A percentile compares a stretch with the other conserved stretches of the same genome.
Evolutionary conservation across 306 rosid genomes (phyloP).

Genomic region (Amphicarpaea edgeworthii): DNA sequence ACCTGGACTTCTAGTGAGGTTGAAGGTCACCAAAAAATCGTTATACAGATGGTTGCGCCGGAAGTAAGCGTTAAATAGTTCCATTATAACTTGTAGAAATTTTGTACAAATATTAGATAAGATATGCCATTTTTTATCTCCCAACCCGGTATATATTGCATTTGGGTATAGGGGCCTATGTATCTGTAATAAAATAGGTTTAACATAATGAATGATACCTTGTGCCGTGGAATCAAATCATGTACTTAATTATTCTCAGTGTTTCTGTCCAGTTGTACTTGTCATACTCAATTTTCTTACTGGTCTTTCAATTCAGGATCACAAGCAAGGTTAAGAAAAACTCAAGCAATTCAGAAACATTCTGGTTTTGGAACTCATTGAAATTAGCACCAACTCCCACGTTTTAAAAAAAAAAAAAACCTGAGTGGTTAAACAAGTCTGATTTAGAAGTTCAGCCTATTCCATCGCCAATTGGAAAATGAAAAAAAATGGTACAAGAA

Average conservation of each 20-base stretch:
- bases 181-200: conserved; percentile 35
- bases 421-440: not conserved
- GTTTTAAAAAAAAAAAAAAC: not conserved
- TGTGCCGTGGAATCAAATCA: conserved; percentile 37
- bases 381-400: not conserved
- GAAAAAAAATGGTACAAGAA: not conserved
- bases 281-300: not conserved
- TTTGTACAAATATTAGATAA: conserved; percentile 46
- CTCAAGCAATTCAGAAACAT: conserved; percentile 11
- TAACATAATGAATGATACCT: not conserved
- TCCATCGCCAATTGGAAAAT: not conserved
- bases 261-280: conserved; percentile 7
- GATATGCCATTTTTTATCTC: conserved; percentile 19
- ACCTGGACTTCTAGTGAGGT: conserved; percentile 75
- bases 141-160: conserved; percentile 21
- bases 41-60: conserved; percentile 72
- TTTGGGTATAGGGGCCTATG: conserved; percentile 18
- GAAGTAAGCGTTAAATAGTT: conserved; percentile 43
- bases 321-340: conserved; percentile 21
- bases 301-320: not conserved
- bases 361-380: conserved; percentile 1
- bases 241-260: not conserved
- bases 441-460: not conserved
- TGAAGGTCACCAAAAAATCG: conserved; percentile 78
- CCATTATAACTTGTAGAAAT: conserved; percentile 21